Percentiles rank a stretch among this genome's conserved stretches.
Conservation (phyloP, 129 eudicot species). For the Tagetes erecta region DNA sequence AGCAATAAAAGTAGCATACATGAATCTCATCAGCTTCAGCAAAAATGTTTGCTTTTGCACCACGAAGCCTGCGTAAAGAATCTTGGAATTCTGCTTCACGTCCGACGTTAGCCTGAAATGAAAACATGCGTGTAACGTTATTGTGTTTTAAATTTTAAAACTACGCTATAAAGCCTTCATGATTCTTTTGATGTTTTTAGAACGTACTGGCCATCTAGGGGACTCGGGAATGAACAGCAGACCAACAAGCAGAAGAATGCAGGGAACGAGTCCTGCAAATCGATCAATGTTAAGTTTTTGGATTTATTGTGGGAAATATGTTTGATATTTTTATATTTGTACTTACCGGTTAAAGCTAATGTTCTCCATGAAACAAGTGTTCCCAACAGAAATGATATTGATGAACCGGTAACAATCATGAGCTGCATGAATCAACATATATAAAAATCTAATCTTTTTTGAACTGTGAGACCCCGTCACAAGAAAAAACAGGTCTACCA, state of each 20-base stretch:
- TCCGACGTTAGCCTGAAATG: conserved; percentile 71
- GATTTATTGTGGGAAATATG: neutral
- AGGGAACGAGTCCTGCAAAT: conserved; percentile 66
- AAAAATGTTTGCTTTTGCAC: conserved; percentile 61
- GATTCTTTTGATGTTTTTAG: too few relatives aligned
- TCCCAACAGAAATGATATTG: conserved; percentile 64
- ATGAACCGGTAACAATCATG: conserved; percentile 72
- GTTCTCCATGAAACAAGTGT: conserved; percentile 74
- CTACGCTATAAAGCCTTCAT: neutral
- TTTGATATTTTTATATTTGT: neutral
- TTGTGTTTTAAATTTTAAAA: neutral
- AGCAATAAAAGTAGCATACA: conserved; percentile 29
- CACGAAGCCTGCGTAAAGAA: conserved; percentile 72
- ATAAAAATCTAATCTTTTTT: neutral
- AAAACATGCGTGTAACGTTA: conserved; percentile 5
- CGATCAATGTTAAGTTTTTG: conserved; percentile 2
- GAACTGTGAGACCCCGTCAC: neutral
- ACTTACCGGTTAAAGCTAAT: conserved; percentile 67
- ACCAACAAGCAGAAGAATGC: conserved; percentile 58
- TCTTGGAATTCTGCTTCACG: conserved; percentile 49
- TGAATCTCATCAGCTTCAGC: conserved; percentile 71
- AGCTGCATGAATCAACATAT: conserved; percentile 43
- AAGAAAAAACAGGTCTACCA: too few relatives aligned
- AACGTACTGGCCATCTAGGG: conserved; percentile 93
- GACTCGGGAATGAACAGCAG: conserved; percentile 84